Percentiles rank a stretch among this genome's conserved stretches.
These are phyloP conservation scores for Gymnopilus dilepis DNA, from an alignment of 768 basidiomycete genomes.

Conservation along the genomic window DNA sequence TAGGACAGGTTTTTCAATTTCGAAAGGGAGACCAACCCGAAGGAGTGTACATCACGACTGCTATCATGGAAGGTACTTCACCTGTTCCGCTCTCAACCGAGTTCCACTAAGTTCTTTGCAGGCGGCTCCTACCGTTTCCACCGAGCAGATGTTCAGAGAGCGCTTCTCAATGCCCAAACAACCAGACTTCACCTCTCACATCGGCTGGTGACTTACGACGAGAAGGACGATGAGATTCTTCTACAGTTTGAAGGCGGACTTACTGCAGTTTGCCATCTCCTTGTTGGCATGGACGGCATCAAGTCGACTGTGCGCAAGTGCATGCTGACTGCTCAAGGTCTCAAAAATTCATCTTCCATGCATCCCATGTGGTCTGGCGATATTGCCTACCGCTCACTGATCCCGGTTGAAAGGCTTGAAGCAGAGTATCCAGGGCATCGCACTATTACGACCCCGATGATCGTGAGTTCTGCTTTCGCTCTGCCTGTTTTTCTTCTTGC, in stretches of 20 bases:
- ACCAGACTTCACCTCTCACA: constrained; percentile 42
- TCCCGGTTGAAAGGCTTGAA: constrained; percentile 34
- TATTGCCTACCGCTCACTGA: constrained; percentile 43
- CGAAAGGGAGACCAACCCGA: constrained; percentile 41
- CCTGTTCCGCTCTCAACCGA: background rate
- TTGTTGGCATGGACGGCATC: constrained; percentile 51
- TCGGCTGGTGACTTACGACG: constrained; percentile 37
- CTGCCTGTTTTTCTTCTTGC: background rate
- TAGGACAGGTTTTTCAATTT: constrained; percentile 27
- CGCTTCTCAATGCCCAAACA: constrained; percentile 34
- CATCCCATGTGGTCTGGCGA: constrained; percentile 46
- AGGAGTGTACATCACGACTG: constrained; percentile 33
- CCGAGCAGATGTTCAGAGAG: constrained; percentile 42
- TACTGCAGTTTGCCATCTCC: constrained; percentile 40
- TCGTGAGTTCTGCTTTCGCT: background rate
- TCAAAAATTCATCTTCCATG: constrained; percentile 23
- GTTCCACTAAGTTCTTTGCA: constrained; percentile 9
- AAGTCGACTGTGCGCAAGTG: constrained; percentile 35
- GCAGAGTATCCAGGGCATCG: constrained; percentile 17
- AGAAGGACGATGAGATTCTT: constrained; percentile 28
- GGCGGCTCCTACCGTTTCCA: constrained; percentile 38
- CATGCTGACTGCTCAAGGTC: constrained; percentile 22
- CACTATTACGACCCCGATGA: background rate
- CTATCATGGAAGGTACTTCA: constrained; percentile 27
- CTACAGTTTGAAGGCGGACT: constrained; percentile 44